Evolutionary conservation across 2,329 filamentous ascomycete species (phyloP).

Genomic region (Diaporthe ilicicola): DNA sequence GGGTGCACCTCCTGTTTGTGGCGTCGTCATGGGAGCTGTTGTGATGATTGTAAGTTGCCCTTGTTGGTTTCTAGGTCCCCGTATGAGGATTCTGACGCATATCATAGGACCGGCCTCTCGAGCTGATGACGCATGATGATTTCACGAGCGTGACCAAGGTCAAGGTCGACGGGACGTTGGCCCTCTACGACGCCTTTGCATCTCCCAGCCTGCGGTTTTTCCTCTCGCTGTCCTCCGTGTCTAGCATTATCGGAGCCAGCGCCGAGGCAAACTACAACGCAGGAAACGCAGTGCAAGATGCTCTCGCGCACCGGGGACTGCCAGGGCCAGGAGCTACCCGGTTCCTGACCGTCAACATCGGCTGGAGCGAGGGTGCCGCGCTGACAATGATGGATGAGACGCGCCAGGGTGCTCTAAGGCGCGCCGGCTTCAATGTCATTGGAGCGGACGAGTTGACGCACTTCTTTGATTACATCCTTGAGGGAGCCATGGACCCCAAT

Average conservation of each 20-base stretch:
- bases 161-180: slow-evolving; percentile 59
- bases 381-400: neutral
- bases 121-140: slow-evolving; percentile 60
- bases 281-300: slow-evolving; percentile 60
- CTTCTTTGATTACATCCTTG: neutral
- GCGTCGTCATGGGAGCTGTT: slow-evolving; percentile 59
- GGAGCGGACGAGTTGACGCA: neutral
- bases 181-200: slow-evolving; percentile 57
- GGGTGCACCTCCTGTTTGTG: slow-evolving; percentile 52
- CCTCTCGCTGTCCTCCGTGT: slow-evolving; percentile 61
- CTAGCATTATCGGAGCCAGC: slow-evolving; percentile 62
- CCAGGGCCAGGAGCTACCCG: neutral
- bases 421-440: neutral
- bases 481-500: neutral
- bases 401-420: neutral
- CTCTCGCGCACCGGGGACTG: slow-evolving; percentile 46
- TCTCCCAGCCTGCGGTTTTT: slow-evolving; percentile 51
- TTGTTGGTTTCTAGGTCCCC: neutral
- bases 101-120: slow-evolving; percentile 55
- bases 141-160: slow-evolving; percentile 57
- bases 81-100: neutral
- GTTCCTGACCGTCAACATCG: slow-evolving; percentile 26
- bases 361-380: slow-evolving; percentile 2
- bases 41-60: slow-evolving; percentile 53
- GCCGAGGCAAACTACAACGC: slow-evolving; percentile 67